Base-by-base conservation (phyloP, 2,329 filamentous ascomycete genomes). In the Ophidiomyces ophidiicola region DNA sequence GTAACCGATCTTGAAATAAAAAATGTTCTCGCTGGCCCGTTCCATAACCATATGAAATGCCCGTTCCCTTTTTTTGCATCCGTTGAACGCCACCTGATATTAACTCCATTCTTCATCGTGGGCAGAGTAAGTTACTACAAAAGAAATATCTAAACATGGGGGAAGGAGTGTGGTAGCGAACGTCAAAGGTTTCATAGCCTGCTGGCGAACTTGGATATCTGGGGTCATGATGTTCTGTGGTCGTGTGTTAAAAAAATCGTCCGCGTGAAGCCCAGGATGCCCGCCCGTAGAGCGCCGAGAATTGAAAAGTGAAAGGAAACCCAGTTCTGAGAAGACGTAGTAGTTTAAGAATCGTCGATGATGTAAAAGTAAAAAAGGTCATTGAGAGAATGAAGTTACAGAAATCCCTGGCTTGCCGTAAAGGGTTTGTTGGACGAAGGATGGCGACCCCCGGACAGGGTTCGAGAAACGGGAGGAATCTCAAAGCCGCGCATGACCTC, bases 401-500 rank as follows among this genome's bases (percentile, higher is more conserved):
- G 7, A 10, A 17, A 20, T 11, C 35, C n/a, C n/a, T n/a, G 35
- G 12, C 10, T 7, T 12, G 36, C 29, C 11, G 29, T 26, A 15
- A 19, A 23, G 10, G 19, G 38, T 6, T 35, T 35, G 31, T 34
- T 23, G 6, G 19, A 12, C 6, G 31, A 23, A 34, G 41, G 17
- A 18, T 35, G 25, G 21, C 33, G 24, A 18, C 26, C 25, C 25
- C 44, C 18, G 7, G 42, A 41, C 23, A 15, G 45, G 10, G 52
- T 48, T 28, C 45, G 48, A 12, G 46, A 28, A 14, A 45, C 15
- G 12, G 59, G 53, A 14, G 70, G 66, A 38, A 78, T 59, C 32
- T 59, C 54, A 55, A 78, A 78, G 37, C 71, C 72, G 47, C 71
- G 73, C 43, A 67, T 63, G 46, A 94, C 68, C 58, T 88, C 80